These are phyloP conservation scores for Aspergillus persii DNA, from an alignment of 2,329 filamentous ascomycete genomes.

Conservation along the genomic window DNA sequence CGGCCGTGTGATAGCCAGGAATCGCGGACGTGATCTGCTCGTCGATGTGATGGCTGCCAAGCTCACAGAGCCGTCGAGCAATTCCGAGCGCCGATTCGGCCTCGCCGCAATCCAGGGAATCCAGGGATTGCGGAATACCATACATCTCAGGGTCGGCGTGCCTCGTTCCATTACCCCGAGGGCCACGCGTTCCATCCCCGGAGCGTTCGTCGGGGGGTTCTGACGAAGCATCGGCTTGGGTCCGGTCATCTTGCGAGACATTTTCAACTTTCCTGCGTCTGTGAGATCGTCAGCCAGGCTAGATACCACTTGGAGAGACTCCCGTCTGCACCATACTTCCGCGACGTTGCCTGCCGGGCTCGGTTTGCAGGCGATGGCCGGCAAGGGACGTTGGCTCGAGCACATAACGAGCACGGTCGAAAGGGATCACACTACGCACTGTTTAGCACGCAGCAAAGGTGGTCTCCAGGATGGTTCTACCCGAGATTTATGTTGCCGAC, in stretches of 20 bases:
- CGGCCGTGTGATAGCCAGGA: constrained; percentile 27
- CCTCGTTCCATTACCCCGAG: too few relatives aligned
- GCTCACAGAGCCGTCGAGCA: constrained; percentile 30
- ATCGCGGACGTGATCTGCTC: constrained; percentile 35
- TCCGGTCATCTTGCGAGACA: too few relatives aligned
- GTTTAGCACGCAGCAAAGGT: too few relatives aligned
- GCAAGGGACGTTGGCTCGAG: not conserved
- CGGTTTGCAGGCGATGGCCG: not conserved
- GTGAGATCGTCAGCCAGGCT: too few relatives aligned
- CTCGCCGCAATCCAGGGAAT: constrained; percentile 23
- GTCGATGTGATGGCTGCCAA: constrained; percentile 27
- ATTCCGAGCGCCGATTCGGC: constrained; percentile 38
- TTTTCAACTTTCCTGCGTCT: too few relatives aligned
- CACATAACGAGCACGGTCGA: not conserved
- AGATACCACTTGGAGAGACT: too few relatives aligned
- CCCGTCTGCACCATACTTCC: not conserved
- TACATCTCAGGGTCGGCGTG: too few relatives aligned
- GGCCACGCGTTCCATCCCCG: too few relatives aligned
- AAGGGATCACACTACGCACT: not conserved
- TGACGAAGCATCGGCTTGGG: too few relatives aligned
- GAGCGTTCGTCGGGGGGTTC: too few relatives aligned
- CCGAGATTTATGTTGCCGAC: not conserved
- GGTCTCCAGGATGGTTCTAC: not conserved
- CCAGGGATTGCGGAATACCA: too few relatives aligned
- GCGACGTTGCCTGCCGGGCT: not conserved